Evolutionary conservation across 2,329 filamentous ascomycete genomes (phyloP), one percentile per base, ranked within the genome.

Genomic region (Cordyceps javanica): DNA sequence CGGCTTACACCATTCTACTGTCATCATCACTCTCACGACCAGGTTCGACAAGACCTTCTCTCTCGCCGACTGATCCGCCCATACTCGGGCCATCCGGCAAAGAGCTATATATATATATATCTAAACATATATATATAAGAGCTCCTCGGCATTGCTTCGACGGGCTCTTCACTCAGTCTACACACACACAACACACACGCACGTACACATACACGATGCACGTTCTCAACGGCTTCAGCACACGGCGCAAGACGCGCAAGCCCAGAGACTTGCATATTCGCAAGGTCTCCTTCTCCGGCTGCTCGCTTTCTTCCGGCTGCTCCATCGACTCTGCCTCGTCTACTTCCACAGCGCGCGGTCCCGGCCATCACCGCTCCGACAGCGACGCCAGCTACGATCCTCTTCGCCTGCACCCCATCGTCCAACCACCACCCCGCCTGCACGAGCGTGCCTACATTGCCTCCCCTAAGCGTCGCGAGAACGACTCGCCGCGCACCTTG

Each of bases 251-350:
- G 65, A 64, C 67, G 52, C 60, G 66, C 59, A 69, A 68, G 61
- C 55, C 72, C 34, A 67, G 70, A 49, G 68, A 73, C 55, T 68
- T 75, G 25, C 70, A 72, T 60, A 73, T 75, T 58, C 71, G 72
- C 65, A 75, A 75, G 65, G 62, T 74, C 49, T 74, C 72, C 45
- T 72, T 73, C 62, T 74, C 72, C 19, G 72, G 72, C 60, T 71
- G 67, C 55, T 74, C 72, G 1, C 68, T 73, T 56, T 70, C 69
- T 8, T 71, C 69, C 7, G 71, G 66, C 60, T 68, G 69, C 64
- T 74, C 72, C 44, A 66, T 69, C 44, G 66, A 66, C 23, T 66
- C 64, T 16, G 60, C 66, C 28, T 67, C 69, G 49, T 69, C 69
- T 21, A 65, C 67, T n/a, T 65, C 67, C 58, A 62, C 46, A 58